Percentiles rank a stretch among this genome's conserved stretches.
These are phyloP conservation scores for Scutellaria galericulata DNA, from an alignment of 257 asterid species.

Conservation along the genomic window DNA sequence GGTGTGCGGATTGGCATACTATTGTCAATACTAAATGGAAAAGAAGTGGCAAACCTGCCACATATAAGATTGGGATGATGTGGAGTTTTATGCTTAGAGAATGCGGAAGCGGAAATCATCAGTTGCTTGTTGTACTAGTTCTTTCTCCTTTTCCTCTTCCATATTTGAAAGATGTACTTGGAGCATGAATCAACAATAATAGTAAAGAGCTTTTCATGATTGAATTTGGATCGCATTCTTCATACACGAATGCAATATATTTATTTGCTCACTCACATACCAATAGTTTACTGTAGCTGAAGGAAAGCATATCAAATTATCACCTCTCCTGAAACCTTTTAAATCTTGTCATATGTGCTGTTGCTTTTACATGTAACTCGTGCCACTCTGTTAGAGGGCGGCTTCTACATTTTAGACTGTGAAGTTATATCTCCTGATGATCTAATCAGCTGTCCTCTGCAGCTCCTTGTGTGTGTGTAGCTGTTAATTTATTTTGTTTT, in stretches of 20 bases:
- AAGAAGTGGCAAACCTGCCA: conserved; percentile 14
- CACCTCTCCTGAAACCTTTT: neutral
- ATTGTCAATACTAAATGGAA: neutral
- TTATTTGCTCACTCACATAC: conserved; percentile 8
- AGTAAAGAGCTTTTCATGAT: neutral
- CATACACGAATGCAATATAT: conserved; percentile 6
- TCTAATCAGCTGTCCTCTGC: conserved; percentile 1
- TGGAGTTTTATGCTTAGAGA: neutral
- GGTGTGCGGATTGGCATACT: neutral
- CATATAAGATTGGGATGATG: neutral
- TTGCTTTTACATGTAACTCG: conserved; percentile 25
- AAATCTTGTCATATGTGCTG: conserved; percentile 9
- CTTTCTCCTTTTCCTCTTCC: neutral
- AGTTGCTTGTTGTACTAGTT: conserved; percentile 4
- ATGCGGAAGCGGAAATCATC: neutral
- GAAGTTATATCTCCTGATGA: conserved; percentile 13
- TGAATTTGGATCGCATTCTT: neutral
- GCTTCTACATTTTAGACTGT: conserved; percentile 5
- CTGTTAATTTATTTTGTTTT: neutral
- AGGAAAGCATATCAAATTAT: conserved; percentile 20
- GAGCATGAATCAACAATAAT: neutral
- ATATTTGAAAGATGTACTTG: conserved; percentile 9
- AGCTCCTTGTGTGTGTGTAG: neutral
- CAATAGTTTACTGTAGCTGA: conserved; percentile 2
- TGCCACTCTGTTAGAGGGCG: conserved; percentile 12